Conservation (phyloP, 441 rosid genomes). For the Euphorbia celastroides region DNA sequence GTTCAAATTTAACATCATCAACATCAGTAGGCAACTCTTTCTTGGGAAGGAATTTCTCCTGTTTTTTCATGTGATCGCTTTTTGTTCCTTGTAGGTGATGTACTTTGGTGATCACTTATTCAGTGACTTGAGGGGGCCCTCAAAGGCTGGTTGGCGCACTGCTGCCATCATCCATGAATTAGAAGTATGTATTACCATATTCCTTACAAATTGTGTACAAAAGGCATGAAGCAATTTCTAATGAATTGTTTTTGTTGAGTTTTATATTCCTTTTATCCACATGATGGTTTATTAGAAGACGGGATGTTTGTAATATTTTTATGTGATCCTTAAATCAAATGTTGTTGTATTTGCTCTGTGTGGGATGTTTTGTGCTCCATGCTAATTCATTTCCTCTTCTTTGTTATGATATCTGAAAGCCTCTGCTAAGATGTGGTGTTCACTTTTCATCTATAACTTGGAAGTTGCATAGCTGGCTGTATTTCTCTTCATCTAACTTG, state of each 20-base stretch:
- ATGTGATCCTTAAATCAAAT: neutral
- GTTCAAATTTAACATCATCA: neutral
- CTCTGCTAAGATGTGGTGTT: neutral
- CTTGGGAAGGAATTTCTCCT: neutral
- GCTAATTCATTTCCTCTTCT: no score
- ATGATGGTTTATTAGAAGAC: neutral
- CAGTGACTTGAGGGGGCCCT: slow-evolving; percentile 93
- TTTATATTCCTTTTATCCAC: neutral
- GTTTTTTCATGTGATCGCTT: neutral
- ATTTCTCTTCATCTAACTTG: neutral
- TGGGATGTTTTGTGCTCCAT: neutral
- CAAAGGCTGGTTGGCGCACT: slow-evolving; percentile 99
- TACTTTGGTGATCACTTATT: slow-evolving; percentile 98
- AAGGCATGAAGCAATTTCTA: neutral
- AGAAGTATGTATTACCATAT: slow-evolving; percentile 47
- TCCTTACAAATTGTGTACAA: neutral
- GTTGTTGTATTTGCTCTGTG: neutral
- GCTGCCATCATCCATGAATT: slow-evolving; percentile 96
- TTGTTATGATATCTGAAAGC: no score
- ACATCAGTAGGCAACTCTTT: neutral
- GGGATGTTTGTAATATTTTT: neutral
- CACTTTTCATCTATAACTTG: no score
- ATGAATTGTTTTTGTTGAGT: neutral
- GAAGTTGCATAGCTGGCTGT: neutral
- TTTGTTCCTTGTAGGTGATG: slow-evolving; percentile 55